Percentiles rank a stretch among this genome's conserved stretches.
Evolutionary conservation across 2,329 filamentous ascomycete genomes (phyloP).

Genomic region (Corynespora cassiicola): DNA sequence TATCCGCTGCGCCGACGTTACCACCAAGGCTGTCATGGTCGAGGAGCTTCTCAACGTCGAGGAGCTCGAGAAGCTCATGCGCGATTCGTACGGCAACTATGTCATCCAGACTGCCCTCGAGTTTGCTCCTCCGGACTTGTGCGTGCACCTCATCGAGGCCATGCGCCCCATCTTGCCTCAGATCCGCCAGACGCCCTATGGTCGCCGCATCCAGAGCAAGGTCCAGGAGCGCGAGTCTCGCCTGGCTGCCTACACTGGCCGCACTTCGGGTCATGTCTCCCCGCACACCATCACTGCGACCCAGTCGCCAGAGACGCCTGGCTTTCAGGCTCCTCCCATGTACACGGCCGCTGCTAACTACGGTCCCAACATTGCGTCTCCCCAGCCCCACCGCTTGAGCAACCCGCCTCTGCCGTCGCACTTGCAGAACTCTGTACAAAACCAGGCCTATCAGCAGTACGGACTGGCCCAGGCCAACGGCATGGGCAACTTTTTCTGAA

Average conservation of each 20-base stretch:
- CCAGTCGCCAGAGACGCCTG: constrained; percentile 28
- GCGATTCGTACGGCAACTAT: constrained; percentile 95
- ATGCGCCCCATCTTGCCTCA: constrained; percentile 84
- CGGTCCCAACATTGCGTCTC: constrained; percentile 43
- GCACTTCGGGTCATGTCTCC: constrained; percentile 34
- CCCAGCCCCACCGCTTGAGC: constrained; percentile 45
- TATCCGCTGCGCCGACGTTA: constrained; percentile 78
- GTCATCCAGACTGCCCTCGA: constrained; percentile 87
- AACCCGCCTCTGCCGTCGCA: constrained; percentile 45
- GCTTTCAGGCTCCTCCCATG: constrained; percentile 36
- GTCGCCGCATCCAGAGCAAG: constrained; percentile 91
- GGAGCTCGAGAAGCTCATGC: constrained; percentile 87
- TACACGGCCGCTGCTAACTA: constrained; percentile 44
- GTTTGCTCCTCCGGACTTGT: constrained; percentile 41
- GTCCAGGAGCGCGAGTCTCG: constrained; percentile 65
- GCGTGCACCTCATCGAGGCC: constrained; percentile 73
- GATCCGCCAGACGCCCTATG: constrained; percentile 91
- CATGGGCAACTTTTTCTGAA: constrained; percentile 54
- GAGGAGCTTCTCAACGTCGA: constrained; percentile 76
- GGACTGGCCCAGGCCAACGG: constrained; percentile 46
- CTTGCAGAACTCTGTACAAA: constrained; percentile 44
- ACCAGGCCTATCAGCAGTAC: constrained; percentile 50
- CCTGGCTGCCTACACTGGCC: constrained; percentile 38
- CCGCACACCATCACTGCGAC: constrained; percentile 29
- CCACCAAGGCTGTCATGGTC: constrained; percentile 81